Percentiles rank a stretch among this genome's conserved stretches.
These are phyloP conservation scores for Dictyostelium brefeldianum DNA, from an alignment of 78 protist species.

Conservation along the genomic window DNA sequence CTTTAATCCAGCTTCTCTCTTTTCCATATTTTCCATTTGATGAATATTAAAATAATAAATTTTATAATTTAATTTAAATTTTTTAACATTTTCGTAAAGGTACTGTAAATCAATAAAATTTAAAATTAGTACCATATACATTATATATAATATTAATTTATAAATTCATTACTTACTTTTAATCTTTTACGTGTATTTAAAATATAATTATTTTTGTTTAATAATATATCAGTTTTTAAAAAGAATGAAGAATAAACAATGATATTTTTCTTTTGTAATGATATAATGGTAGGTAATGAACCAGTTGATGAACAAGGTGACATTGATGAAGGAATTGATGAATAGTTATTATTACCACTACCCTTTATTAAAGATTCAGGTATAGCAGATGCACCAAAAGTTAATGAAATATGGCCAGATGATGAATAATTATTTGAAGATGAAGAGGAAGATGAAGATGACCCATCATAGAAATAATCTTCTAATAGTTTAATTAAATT, in stretches of 20 bases:
- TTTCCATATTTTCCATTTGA: slow-evolving; percentile 11
- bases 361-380: background rate
- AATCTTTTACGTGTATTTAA: slow-evolving; percentile 13
- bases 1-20: slow-evolving; percentile 7
- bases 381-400: background rate
- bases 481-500: slow-evolving; percentile 25
- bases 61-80: slow-evolving; percentile 33
- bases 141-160: background rate
- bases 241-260: slow-evolving; percentile 60
- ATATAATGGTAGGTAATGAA: background rate
- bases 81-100: background rate
- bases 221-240: slow-evolving; percentile 24
- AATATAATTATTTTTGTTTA: slow-evolving; percentile 22
- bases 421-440: background rate
- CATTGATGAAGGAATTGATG: background rate
- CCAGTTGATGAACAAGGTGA: background rate
- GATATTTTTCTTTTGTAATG: slow-evolving; percentile 14
- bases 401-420: slow-evolving; percentile 3
- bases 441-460: background rate
- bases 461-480: slow-evolving; percentile 22
- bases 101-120: background rate
- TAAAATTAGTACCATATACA: background rate
- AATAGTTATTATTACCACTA: background rate
- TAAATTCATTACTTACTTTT: slow-evolving; percentile 57
- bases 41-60: background rate